These are phyloP conservation scores for Brasenia schreberi DNA, from an alignment of 164 flowering plant genomes.

Conservation along the genomic window DNA sequence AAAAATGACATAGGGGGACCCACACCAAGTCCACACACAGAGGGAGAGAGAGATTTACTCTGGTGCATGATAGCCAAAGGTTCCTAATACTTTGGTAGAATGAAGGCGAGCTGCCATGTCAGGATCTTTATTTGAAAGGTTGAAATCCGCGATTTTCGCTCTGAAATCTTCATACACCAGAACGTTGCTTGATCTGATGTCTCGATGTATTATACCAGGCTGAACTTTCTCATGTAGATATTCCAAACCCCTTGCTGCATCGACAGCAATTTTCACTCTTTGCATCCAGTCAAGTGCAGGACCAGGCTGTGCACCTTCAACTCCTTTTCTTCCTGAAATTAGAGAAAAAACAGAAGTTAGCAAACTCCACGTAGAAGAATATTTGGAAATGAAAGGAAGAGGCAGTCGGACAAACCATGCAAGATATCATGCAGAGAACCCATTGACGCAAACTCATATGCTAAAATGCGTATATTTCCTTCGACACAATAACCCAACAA, in stretches of 20 bases:
- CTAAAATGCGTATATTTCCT: conserved; percentile 46
- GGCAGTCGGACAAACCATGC: conserved; percentile 30
- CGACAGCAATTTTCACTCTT: not conserved
- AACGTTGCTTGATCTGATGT: not conserved
- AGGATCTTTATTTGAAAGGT: conserved; percentile 1
- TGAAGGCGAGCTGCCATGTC: conserved; percentile 50
- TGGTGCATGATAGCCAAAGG: conserved; percentile 20
- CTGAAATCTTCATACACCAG: not conserved
- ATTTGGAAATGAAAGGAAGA: too few relatives aligned
- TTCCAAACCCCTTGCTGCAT: conserved; percentile 1
- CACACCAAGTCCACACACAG: too few relatives aligned
- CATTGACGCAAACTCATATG: conserved; percentile 53
- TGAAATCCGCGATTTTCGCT: conserved; percentile 1
- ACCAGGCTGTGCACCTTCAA: not conserved
- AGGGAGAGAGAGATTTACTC: too few relatives aligned
- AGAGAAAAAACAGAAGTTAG: not conserved
- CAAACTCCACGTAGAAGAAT: not conserved
- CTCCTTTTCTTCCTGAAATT: not conserved
- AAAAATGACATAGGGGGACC: too few relatives aligned
- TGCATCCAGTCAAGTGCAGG: conserved; percentile 2
- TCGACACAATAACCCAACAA: conserved; percentile 58
- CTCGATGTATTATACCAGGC: not conserved
- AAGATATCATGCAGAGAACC: conserved; percentile 17
- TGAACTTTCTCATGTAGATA: not conserved
- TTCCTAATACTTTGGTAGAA: conserved; percentile 93